These are phyloP conservation scores for Solanum appendiculatum DNA, from an alignment of 257 asterid species.

Conservation along the genomic window DNA sequence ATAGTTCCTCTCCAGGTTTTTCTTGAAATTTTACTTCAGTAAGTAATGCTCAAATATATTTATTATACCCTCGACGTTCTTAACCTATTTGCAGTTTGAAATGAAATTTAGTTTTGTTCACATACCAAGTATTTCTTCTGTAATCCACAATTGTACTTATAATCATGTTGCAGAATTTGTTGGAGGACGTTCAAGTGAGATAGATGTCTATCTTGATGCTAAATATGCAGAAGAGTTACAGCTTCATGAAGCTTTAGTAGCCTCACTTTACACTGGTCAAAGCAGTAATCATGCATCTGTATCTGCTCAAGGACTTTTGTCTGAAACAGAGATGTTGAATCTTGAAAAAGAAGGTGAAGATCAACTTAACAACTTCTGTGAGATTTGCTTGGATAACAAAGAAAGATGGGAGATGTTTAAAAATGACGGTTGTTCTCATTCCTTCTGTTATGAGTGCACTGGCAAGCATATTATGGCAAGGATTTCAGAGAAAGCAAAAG, in stretches of 20 bases:
- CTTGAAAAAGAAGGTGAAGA: background rate
- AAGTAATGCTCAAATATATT: background rate
- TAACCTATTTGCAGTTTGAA: background rate
- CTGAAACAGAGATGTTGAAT: background rate
- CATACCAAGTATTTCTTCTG: background rate
- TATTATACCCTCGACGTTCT: background rate
- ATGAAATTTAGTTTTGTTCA: background rate
- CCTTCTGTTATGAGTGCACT: conserved; percentile 59
- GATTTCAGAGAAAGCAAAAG: conserved; percentile 24
- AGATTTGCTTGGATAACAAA: conserved; percentile 54
- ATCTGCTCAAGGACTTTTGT: conserved; percentile 7
- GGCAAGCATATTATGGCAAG: conserved; percentile 34
- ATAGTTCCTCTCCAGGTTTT: background rate
- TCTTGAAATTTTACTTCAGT: background rate
- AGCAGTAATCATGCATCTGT: conserved; percentile 21
- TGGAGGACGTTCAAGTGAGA: background rate
- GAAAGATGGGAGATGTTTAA: conserved; percentile 52
- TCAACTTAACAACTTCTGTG: conserved; percentile 24
- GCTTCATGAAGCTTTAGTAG: conserved; percentile 31
- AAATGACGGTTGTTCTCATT: conserved; percentile 37
- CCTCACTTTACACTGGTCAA: conserved; percentile 21
- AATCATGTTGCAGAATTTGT: background rate
- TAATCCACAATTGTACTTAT: background rate
- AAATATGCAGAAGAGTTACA: conserved; percentile 37
- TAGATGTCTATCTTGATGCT: conserved; percentile 12